phyloP scores from a whole-genome alignment of 768 basidiomycete species.

The Auriscalpium orientale region DNA sequence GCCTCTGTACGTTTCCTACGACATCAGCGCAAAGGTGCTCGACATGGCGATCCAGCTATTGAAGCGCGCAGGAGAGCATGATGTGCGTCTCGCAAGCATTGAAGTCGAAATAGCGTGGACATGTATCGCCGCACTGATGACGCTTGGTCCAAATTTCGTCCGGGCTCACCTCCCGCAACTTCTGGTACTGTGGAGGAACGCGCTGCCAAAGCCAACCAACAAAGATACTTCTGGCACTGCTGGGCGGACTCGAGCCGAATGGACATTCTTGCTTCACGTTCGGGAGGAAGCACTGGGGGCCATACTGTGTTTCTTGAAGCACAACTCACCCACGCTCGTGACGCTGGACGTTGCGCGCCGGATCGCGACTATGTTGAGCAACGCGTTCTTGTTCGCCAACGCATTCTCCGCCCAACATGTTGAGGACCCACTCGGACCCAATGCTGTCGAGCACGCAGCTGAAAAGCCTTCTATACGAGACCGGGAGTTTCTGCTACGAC shows the following conservation, averaged over 20 bases:
- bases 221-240: constrained; percentile 64
- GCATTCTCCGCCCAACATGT: constrained; percentile 67
- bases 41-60: constrained; percentile 87
- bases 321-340: constrained; percentile 68
- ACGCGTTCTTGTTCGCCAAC: constrained; percentile 84
- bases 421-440: constrained; percentile 50
- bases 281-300: constrained; percentile 87
- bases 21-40: constrained; percentile 83
- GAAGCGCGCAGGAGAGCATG: constrained; percentile 87
- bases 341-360: constrained; percentile 89
- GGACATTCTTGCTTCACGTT: constrained; percentile 87
- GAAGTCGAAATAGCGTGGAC: constrained; percentile 96
- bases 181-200: constrained; percentile 94
- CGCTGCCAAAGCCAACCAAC: constrained; percentile 87
- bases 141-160: constrained; percentile 89
- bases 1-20: constrained; percentile 91
- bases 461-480: constrained; percentile 58
- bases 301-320: constrained; percentile 77
- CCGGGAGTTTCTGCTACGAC: constrained; percentile 75
- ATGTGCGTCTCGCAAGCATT: constrained; percentile 69
- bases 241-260: constrained; percentile 67
- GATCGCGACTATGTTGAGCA: constrained; percentile 78
- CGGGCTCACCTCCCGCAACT: constrained; percentile 89
- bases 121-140: constrained; percentile 82
- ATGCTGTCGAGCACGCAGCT: constrained; percentile 20